Evolutionary conservation across 495 filamentous ascomycete species (phyloP).

Genomic region (Terfezia boudieri): DNA sequence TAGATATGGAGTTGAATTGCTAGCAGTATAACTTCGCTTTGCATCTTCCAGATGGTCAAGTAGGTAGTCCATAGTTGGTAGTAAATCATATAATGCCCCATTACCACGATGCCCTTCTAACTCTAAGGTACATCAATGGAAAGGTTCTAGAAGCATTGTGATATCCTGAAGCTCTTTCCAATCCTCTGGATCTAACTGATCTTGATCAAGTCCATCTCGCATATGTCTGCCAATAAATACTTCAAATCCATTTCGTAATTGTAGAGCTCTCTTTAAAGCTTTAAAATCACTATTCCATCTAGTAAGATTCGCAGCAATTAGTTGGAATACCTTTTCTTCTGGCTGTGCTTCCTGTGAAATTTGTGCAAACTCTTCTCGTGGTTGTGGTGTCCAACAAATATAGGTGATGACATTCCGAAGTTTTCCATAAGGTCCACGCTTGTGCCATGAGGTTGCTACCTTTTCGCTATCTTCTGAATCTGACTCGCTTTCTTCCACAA

Average conservation of each 20-base stretch:
- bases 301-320: slow-evolving; percentile 2
- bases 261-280: slow-evolving; percentile 1
- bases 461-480: neutral
- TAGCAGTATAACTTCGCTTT: neutral
- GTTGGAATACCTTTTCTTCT: neutral
- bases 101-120: neutral
- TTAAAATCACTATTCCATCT: slow-evolving; percentile 6
- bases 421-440: slow-evolving; percentile 5
- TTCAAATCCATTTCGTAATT: neutral
- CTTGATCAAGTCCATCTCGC: neutral
- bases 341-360: neutral
- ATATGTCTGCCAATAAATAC: neutral
- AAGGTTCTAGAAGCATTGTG: slow-evolving; percentile 1
- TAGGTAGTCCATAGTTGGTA: neutral
- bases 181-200: neutral
- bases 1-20: neutral
- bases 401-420: slow-evolving; percentile 6
- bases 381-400: slow-evolving; percentile 2
- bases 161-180: slow-evolving; percentile 4
- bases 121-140: neutral
- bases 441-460: slow-evolving; percentile 2
- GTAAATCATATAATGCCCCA: slow-evolving; percentile 1
- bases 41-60: neutral
- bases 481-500: neutral
- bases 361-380: slow-evolving; percentile 1